Conservation (phyloP, 1,284 basidiomycete genomes). For the Tylopilus sp. region DNA sequence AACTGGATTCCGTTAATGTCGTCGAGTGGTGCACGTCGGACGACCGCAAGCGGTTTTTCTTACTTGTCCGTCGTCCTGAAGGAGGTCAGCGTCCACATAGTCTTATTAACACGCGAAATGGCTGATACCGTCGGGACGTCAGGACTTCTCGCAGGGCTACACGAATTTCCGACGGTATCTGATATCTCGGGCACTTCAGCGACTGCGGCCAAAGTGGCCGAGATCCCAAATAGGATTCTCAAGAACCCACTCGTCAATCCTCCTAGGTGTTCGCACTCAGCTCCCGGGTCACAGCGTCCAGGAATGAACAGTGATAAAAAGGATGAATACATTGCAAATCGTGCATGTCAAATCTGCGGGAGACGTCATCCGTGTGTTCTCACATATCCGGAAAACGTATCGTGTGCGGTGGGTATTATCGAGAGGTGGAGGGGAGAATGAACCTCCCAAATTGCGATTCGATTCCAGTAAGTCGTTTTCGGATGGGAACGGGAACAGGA, state of each 20-base stretch:
- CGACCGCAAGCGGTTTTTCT: conserved; percentile 64
- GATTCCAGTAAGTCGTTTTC: conserved; percentile 1
- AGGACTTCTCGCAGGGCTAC: conserved; percentile 92
- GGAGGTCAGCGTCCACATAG: conserved; percentile 66
- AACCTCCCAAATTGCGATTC: conserved; percentile 47
- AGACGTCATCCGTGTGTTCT: conserved; percentile 87
- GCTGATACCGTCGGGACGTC: conserved; percentile 16
- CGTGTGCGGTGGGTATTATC: conserved; percentile 79
- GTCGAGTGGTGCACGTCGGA: conserved; percentile 75
- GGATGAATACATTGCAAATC: conserved; percentile 46
- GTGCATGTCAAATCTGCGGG: conserved; percentile 63
- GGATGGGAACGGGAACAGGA: conserved; percentile 8
- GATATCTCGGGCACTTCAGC: conserved; percentile 55
- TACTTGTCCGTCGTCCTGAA: conserved; percentile 86
- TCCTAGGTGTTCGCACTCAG: conserved; percentile 22
- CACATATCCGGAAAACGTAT: conserved; percentile 93
- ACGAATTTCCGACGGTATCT: conserved; percentile 80
- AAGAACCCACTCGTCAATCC: conserved; percentile 51
- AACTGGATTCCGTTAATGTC: conserved; percentile 88
- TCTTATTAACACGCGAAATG: conserved; percentile 2
- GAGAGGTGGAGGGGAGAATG: conserved; percentile 56
- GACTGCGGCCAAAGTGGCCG: conserved; percentile 46
- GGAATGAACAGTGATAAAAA: not conserved
- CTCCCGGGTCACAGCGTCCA: conserved; percentile 13
- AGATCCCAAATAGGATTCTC: conserved; percentile 56